A percentile compares a stretch with the other conserved stretches of the same genome.
These are phyloP conservation scores for Ceraceosorus guamensis DNA, from an alignment of 1,284 basidiomycete genomes.

Conservation along the genomic window DNA sequence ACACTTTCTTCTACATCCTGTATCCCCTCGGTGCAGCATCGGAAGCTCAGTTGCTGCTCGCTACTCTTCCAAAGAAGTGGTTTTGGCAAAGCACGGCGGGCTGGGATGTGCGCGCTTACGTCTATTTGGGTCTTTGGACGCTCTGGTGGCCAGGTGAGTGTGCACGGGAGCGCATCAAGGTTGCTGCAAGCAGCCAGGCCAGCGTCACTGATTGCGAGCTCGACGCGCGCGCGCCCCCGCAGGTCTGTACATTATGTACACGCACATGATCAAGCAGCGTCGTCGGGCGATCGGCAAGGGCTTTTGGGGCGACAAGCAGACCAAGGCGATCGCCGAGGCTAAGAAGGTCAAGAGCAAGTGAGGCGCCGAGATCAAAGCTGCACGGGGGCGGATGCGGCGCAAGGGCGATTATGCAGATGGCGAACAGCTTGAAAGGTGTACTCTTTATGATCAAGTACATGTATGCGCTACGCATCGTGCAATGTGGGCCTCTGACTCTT, in stretches of 20 bases:
- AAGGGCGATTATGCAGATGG: neutral
- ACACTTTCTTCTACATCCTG: constrained; percentile 84
- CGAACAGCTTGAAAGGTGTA: too few species aligned
- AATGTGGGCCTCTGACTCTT: too few species aligned
- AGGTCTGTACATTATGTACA: constrained; percentile 81
- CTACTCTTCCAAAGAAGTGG: constrained; percentile 59
- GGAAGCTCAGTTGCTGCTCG: constrained; percentile 76
- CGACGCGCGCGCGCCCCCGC: neutral
- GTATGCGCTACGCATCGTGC: too few species aligned
- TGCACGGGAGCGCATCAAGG: neutral
- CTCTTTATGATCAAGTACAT: too few species aligned
- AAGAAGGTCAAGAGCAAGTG: constrained; percentile 20
- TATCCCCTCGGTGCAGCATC: constrained; percentile 86
- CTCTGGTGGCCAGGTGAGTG: constrained; percentile 82
- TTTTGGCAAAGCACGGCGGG: constrained; percentile 19
- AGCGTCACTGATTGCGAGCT: neutral
- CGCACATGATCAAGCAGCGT: constrained; percentile 78
- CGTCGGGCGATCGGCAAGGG: constrained; percentile 63
- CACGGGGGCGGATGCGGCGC: too few species aligned
- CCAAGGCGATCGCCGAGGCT: constrained; percentile 13
- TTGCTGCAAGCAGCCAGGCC: too few species aligned
- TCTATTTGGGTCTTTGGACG: constrained; percentile 62
- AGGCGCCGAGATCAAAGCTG: constrained; percentile 1
- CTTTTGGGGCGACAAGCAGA: constrained; percentile 35
- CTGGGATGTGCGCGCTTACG: constrained; percentile 29